phyloP scores from a whole-genome alignment of 1,284 basidiomycete species.

The Leccinum solheimii region DNA sequence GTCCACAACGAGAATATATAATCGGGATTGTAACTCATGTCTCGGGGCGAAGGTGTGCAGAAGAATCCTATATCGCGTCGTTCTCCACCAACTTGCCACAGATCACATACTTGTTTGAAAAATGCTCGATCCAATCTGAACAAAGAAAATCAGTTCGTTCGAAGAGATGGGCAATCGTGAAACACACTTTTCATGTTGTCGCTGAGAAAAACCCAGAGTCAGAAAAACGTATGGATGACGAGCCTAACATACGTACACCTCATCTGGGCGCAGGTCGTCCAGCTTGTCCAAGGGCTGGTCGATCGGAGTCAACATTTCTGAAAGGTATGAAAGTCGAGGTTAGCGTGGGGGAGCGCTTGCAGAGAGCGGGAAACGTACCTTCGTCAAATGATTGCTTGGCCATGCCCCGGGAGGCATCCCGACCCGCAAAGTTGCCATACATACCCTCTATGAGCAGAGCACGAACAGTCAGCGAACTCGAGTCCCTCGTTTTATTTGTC shows the following conservation, averaged over 20 bases:
- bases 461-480: neutral
- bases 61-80: constrained; percentile 39
- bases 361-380: constrained; percentile 45
- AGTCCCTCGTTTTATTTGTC: no score
- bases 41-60: neutral
- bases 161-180: neutral
- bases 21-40: neutral
- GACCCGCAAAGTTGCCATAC: constrained; percentile 95
- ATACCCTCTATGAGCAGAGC: constrained; percentile 61
- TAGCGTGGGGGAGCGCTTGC: neutral
- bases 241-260: constrained; percentile 63
- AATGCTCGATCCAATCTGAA: constrained; percentile 86
- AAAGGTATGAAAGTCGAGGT: neutral
- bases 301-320: constrained; percentile 88
- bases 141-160: neutral
- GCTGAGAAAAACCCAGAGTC: constrained; percentile 38
- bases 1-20: neutral
- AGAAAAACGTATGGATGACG: neutral
- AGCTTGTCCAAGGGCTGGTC: constrained; percentile 87
- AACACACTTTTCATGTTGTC: constrained; percentile 83
- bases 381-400: constrained; percentile 94
- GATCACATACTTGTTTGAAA: constrained; percentile 83
- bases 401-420: constrained; percentile 94
- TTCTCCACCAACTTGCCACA: constrained; percentile 85
- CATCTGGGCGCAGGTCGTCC: constrained; percentile 71